Evolutionary conservation across 2,329 filamentous ascomycete species (phyloP), one percentile per base, ranked within the genome.

Genomic region (Penicillium hesseltinei): DNA sequence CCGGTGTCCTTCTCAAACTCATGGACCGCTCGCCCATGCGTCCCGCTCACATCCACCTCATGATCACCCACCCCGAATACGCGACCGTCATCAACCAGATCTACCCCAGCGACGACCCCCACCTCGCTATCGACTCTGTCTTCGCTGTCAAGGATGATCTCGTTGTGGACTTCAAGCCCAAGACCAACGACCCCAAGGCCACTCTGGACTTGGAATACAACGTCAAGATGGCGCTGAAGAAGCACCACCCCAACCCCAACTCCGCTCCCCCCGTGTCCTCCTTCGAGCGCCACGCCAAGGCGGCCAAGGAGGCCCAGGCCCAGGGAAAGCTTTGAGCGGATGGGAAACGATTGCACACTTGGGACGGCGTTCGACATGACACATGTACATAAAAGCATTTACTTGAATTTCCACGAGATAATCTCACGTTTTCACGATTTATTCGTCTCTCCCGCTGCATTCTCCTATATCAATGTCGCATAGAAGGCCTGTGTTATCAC

Each of bases 141-240:
- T 85, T 84, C 64, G 83, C 83, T 11, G 83, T 85, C 73, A 86
- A 85, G 77, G 81, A 84, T 58, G 82, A 84, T 57, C 74, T 85
- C 40, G 78, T 84, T 50, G 80, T 84, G 45, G 79, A 85, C 66
- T 85, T 85, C 69, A 77, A 77, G 68, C 82, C 82, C 51, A 75
- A 76, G 67, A 73, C 80, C 58, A 71, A 74, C 48, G 77, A 81
- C 62, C 73, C 78, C 61, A 81, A 84, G 73, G 83, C 84, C 7
- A 70, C 74, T 58, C 80, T 85, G 71, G 83, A 87, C 71, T 71
- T 89, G 53, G 78, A 81, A 66, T 87, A 88, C 71, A 81, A 89
- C 66, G 82, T 89, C 58, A 78, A 72, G 25, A 76, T 88, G 60
- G 80, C 81, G 17, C 78, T 80, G 21, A 73, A 73, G 69, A 70